A percentile compares a stretch with the other conserved stretches of the same genome.
Conservation (phyloP, 2,329 filamentous ascomycete species). For the Stylonectria norvegica region DNA sequence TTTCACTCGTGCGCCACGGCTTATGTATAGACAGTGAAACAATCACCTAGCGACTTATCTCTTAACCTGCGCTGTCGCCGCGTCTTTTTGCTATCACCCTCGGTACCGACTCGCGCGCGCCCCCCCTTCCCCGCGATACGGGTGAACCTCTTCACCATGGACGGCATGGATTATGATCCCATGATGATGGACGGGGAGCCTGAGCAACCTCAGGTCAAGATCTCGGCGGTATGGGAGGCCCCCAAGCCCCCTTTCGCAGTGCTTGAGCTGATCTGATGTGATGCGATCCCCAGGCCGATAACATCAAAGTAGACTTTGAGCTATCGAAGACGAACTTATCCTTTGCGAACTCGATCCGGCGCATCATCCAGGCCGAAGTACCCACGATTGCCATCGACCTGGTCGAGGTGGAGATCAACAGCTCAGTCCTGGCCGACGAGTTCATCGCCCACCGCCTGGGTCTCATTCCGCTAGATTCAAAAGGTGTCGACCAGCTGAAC, state of each 20-base stretch:
- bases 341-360: slow-evolving; percentile 88
- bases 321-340: slow-evolving; percentile 84
- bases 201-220: slow-evolving; percentile 56
- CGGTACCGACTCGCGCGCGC: slow-evolving; percentile 13
- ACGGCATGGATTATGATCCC: slow-evolving; percentile 57
- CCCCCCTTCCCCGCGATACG: slow-evolving; percentile 1
- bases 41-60: too few relatives aligned
- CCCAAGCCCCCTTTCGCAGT: slow-evolving; percentile 4
- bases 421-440: slow-evolving; percentile 93
- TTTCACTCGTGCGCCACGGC: slow-evolving; percentile 6
- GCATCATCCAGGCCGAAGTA: slow-evolving; percentile 88
- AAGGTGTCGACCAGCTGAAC: slow-evolving; percentile 75
- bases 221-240: slow-evolving; percentile 50
- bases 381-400: slow-evolving; percentile 93
- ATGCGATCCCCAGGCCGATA: slow-evolving; percentile 62
- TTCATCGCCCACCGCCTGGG: slow-evolving; percentile 92
- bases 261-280: slow-evolving; percentile 21
- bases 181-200: slow-evolving; percentile 59
- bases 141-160: slow-evolving; percentile 30
- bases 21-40: slow-evolving; percentile 1
- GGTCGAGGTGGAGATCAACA: slow-evolving; percentile 89
- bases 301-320: slow-evolving; percentile 83
- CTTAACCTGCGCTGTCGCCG: too few relatives aligned
- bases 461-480: slow-evolving; percentile 81
- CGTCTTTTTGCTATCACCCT: slow-evolving; percentile 5